phyloP scores from a whole-genome alignment of 805 yeast genomes.

The Novakomyces olei region DNA sequence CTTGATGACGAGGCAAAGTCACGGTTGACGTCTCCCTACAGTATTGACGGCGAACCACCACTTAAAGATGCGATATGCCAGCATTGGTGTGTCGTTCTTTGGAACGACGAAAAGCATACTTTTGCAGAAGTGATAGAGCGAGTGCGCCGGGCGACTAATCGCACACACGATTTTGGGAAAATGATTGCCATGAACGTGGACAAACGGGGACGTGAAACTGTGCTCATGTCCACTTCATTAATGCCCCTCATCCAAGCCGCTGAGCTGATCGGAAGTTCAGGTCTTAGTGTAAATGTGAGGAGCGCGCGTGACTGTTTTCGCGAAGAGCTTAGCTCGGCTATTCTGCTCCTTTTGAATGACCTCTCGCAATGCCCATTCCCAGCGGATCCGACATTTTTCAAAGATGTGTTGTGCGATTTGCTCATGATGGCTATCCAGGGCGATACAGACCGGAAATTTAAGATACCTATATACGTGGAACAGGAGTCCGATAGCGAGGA shows the following conservation, averaged over 20 bases:
- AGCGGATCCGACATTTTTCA: slow-evolving; percentile 25
- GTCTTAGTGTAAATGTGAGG: slow-evolving; percentile 42
- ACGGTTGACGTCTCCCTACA: background rate
- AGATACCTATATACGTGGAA: background rate
- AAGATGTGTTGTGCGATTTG: slow-evolving; percentile 33
- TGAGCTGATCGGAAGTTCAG: slow-evolving; percentile 12
- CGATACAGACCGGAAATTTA: background rate
- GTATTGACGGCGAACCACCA: background rate
- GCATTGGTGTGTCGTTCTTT: slow-evolving; percentile 23
- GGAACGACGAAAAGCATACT: slow-evolving; percentile 65
- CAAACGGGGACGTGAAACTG: slow-evolving; percentile 35
- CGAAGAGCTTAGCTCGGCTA: slow-evolving; percentile 60
- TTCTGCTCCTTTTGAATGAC: slow-evolving; percentile 42
- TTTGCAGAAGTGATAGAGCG: slow-evolving; percentile 49
- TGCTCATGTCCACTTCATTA: slow-evolving; percentile 16
- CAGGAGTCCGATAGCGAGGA: background rate
- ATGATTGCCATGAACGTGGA: slow-evolving; percentile 43
- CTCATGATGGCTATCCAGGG: background rate
- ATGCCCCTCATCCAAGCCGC: background rate
- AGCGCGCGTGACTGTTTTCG: slow-evolving; percentile 48
- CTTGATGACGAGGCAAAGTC: too few relatives aligned
- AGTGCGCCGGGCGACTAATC: slow-evolving; percentile 35
- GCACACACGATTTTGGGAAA: slow-evolving; percentile 51
- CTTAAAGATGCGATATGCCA: background rate
- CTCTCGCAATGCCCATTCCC: slow-evolving; percentile 32